Evolutionary conservation across 192 early-diverging fungal genomes (phyloP).

Genomic region (Coemansia sp.): DNA sequence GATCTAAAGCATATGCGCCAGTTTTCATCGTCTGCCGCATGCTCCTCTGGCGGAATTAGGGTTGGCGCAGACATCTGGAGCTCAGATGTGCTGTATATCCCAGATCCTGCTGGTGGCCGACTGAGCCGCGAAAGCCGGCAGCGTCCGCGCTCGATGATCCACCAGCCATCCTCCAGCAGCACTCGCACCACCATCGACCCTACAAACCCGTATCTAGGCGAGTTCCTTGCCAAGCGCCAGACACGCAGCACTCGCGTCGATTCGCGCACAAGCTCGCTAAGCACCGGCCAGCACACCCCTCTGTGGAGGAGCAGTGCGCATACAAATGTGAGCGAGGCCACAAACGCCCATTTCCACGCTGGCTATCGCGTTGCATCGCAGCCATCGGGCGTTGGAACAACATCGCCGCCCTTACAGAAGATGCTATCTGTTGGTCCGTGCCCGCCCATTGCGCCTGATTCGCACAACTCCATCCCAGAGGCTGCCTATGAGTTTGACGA

Average conservation of each 20-base stretch:
- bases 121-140: constrained; percentile 7
- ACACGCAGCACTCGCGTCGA: constrained; percentile 21
- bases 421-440: constrained; percentile 21
- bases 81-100: constrained; percentile 38
- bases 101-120: constrained; percentile 23
- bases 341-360: neutral
- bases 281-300: constrained; percentile 17
- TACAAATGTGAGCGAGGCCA: constrained; percentile 11
- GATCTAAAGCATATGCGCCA: constrained; percentile 16
- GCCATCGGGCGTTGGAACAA: constrained; percentile 5
- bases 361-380: constrained; percentile 25
- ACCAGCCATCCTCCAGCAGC: constrained; percentile 8
- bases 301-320: constrained; percentile 20
- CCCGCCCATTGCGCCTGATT: constrained; percentile 11
- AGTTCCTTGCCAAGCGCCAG: constrained; percentile 32
- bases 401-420: constrained; percentile 15
- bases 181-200: constrained; percentile 26
- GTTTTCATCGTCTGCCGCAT: constrained; percentile 28
- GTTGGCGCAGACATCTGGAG: constrained; percentile 37
- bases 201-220: constrained; percentile 46
- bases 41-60: constrained; percentile 10
- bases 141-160: constrained; percentile 45
- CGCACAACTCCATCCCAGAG: constrained; percentile 25
- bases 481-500: constrained; percentile 10
- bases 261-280: constrained; percentile 13